A percentile compares a stretch with the other conserved stretches of the same genome.
Evolutionary conservation across 805 yeast species (phyloP).

Genomic region (Candida awuae): DNA sequence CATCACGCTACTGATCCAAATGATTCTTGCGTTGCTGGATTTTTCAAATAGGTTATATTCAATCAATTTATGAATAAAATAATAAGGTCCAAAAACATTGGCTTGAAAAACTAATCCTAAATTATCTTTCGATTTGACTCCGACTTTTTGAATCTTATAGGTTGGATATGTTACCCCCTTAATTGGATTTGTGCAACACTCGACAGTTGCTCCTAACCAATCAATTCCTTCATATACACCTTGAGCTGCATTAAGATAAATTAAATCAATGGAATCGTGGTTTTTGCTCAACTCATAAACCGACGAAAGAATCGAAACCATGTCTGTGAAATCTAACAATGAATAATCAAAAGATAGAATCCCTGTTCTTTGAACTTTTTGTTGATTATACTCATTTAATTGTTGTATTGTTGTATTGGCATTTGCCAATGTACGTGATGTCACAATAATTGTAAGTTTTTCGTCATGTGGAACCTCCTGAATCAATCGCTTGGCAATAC

Average conservation of each 20-base stretch:
- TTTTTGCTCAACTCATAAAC: constrained; percentile 58
- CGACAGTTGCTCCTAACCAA: constrained; percentile 70
- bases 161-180: constrained; percentile 83
- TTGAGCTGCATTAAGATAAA: constrained; percentile 85
- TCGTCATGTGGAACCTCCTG: constrained; percentile 45
- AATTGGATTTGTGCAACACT: constrained; percentile 58
- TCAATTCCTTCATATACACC: constrained; percentile 82
- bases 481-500: constrained; percentile 74
- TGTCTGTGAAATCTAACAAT: constrained; percentile 80
- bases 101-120: constrained; percentile 89
- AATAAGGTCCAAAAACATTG: constrained; percentile 95
- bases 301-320: constrained; percentile 77
- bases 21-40: constrained; percentile 45
- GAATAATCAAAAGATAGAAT: constrained; percentile 79
- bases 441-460: constrained; percentile 71
- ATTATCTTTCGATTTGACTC: constrained; percentile 68
- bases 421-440: constrained; percentile 82
- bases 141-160: constrained; percentile 74
- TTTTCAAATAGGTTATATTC: constrained; percentile 37
- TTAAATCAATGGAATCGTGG: constrained; percentile 62
- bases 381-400: constrained; percentile 40
- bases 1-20: constrained; percentile 85
- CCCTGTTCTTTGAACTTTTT: constrained; percentile 36
- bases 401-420: constrained; percentile 65
- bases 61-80: constrained; percentile 58